Evolutionary conservation across 805 yeast genomes (phyloP).

Genomic region (Yarrowia divulgata): DNA sequence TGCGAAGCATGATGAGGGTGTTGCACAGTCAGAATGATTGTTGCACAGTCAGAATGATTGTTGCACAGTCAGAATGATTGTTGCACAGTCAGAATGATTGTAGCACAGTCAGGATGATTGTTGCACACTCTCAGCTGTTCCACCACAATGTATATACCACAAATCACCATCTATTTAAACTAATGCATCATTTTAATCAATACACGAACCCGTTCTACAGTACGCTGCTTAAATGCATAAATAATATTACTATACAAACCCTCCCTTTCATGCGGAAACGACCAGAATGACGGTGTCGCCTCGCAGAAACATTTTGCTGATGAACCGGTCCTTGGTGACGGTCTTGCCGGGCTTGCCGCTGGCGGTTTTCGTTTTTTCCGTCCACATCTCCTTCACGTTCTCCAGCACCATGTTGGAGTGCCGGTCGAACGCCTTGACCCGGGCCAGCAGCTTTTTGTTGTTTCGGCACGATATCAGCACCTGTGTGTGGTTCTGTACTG

Average conservation of each 20-base stretch:
- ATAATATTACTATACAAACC: conserved; percentile 34
- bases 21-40: too few species aligned
- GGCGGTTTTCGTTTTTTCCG: conserved; percentile 64
- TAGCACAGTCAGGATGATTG: too few species aligned
- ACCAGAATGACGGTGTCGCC: conserved; percentile 95
- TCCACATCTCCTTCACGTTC: conserved; percentile 88
- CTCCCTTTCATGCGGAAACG: conserved; percentile 48
- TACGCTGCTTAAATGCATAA: conserved; percentile 19
- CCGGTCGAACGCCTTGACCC: conserved; percentile 93
- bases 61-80: too few species aligned
- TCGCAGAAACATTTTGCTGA: conserved; percentile 87
- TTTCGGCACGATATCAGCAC: conserved; percentile 90
- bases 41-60: too few species aligned
- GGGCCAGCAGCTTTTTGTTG: conserved; percentile 88
- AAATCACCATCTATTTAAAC: not conserved
- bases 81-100: too few species aligned
- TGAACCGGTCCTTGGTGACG: conserved; percentile 75
- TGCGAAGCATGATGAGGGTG: not conserved
- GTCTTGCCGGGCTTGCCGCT: conserved; percentile 76
- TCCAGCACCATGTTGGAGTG: conserved; percentile 94
- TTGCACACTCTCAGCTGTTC: too few species aligned
- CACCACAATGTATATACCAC: not conserved
- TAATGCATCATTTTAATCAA: not conserved
- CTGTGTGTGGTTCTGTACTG: conserved; percentile 75
- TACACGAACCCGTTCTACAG: not conserved